Conservation (phyloP, 495 filamentous ascomycete species). For the Daldinia childiae region DNA sequence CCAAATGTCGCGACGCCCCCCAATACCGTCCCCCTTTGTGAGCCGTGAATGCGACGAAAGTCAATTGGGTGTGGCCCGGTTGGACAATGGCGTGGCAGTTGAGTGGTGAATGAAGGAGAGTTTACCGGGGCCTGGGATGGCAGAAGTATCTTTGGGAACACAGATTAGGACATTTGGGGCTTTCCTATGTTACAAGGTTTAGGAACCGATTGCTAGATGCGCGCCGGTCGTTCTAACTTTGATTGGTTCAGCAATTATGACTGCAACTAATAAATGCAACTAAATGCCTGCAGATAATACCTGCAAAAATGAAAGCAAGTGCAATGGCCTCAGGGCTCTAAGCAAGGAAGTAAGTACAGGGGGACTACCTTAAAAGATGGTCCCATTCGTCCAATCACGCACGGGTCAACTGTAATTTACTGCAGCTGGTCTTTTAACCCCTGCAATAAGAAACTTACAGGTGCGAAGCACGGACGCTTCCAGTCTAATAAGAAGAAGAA, state of each 20-base stretch:
- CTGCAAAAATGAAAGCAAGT: slow-evolving; percentile 21
- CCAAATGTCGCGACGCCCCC: slow-evolving; percentile 23
- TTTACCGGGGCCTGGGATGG: slow-evolving; percentile 33
- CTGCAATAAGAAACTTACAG: slow-evolving; percentile 32
- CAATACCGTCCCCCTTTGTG: slow-evolving; percentile 26
- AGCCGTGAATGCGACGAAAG: slow-evolving; percentile 40
- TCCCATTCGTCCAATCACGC: slow-evolving; percentile 36
- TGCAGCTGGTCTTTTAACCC: slow-evolving; percentile 30
- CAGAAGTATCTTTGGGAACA: slow-evolving; percentile 35
- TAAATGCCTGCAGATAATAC: not conserved
- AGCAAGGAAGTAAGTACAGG: slow-evolving; percentile 34
- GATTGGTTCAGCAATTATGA: slow-evolving; percentile 11
- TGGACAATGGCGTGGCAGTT: slow-evolving; percentile 39
- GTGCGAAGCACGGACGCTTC: slow-evolving; percentile 1
- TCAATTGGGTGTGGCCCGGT: slow-evolving; percentile 42
- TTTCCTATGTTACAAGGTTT: slow-evolving; percentile 3
- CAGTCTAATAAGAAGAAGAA: not conserved
- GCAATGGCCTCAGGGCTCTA: slow-evolving; percentile 33
- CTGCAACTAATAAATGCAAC: slow-evolving; percentile 7
- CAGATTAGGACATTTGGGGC: slow-evolving; percentile 7
- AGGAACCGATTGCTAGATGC: not conserved
- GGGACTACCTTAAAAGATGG: slow-evolving; percentile 6
- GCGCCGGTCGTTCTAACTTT: not conserved
- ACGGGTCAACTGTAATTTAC: slow-evolving; percentile 42
- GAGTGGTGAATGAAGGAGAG: slow-evolving; percentile 35